phyloP scores from a whole-genome alignment of 73 alveolate species.

The Tetrahymena malaccensis region DNA sequence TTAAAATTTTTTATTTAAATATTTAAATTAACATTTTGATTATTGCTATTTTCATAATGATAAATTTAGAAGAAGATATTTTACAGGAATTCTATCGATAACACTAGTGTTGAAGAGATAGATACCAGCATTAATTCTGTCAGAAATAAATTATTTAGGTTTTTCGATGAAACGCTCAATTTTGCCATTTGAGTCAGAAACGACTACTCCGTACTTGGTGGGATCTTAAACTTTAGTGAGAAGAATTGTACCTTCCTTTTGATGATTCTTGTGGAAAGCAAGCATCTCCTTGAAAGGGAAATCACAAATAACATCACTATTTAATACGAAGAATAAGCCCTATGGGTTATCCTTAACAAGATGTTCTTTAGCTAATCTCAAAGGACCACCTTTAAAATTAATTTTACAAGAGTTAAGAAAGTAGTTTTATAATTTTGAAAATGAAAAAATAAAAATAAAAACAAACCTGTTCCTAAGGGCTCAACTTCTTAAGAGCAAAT shows the following conservation, averaged over 20 bases:
- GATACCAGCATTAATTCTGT: slow-evolving; percentile 95
- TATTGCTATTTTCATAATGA: no score
- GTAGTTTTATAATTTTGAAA: not conserved
- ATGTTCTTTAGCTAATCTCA: slow-evolving; percentile 85
- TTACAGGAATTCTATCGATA: slow-evolving; percentile 75
- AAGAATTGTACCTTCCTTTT: slow-evolving; percentile 78
- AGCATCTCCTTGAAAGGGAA: slow-evolving; percentile 90
- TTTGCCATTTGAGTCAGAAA: slow-evolving; percentile 69
- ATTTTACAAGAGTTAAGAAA: slow-evolving; percentile 51
- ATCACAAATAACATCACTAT: slow-evolving; percentile 93
- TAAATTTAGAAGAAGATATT: not conserved
- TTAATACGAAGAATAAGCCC: slow-evolving; percentile 82
- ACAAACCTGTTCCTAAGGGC: slow-evolving; percentile 60
- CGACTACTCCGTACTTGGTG: slow-evolving; percentile 91
- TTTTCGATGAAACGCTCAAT: slow-evolving; percentile 90
- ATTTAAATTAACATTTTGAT: no score
- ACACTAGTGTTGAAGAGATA: slow-evolving; percentile 75
- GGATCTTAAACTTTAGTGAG: slow-evolving; percentile 95
- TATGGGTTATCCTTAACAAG: slow-evolving; percentile 69
- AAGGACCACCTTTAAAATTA: slow-evolving; percentile 93
- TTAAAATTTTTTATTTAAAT: not conserved
- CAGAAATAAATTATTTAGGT: slow-evolving; percentile 84
- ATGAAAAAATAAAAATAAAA: not conserved
- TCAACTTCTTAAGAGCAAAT: slow-evolving; percentile 60
- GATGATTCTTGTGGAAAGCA: slow-evolving; percentile 85